A percentile compares a stretch with the other conserved stretches of the same genome.
These are phyloP conservation scores for Pythium angustatum DNA, from an alignment of 352 stramenopile genomes.

Conservation along the genomic window DNA sequence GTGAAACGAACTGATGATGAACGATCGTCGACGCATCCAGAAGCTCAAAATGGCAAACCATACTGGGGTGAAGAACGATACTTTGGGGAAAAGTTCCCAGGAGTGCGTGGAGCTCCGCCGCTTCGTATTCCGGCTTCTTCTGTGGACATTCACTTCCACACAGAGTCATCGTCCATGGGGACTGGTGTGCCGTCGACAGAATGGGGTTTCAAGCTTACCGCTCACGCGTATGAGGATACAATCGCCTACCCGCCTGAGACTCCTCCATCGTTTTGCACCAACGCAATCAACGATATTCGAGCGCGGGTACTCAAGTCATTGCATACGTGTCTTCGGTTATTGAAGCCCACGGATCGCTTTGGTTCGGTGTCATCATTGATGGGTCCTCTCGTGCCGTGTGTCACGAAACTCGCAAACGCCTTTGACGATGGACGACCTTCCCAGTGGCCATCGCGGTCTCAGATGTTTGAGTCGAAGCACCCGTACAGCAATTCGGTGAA, in stretches of 20 bases:
- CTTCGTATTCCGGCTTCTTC: conserved; percentile 61
- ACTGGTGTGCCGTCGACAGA: conserved; percentile 35
- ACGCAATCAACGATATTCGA: conserved; percentile 56
- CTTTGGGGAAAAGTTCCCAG: conserved; percentile 69
- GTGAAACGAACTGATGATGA: conserved; percentile 41
- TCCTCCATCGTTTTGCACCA: conserved; percentile 40
- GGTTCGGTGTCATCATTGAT: background rate
- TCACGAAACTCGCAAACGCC: conserved; percentile 50
- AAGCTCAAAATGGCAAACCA: conserved; percentile 27
- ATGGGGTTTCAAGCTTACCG: conserved; percentile 84
- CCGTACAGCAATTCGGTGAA: conserved; percentile 79
- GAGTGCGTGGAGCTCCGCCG: conserved; percentile 49
- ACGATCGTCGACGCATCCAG: conserved; percentile 13
- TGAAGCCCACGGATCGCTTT: background rate
- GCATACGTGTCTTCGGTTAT: conserved; percentile 6
- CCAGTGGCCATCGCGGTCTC: conserved; percentile 46
- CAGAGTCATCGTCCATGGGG: conserved; percentile 42
- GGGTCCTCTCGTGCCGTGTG: conserved; percentile 19
- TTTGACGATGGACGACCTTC: conserved; percentile 47
- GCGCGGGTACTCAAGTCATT: conserved; percentile 63
- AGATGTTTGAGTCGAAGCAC: conserved; percentile 85
- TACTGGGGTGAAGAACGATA: conserved; percentile 81
- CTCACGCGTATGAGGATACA: conserved; percentile 62
- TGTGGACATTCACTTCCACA: conserved; percentile 77
- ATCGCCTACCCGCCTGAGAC: conserved; percentile 54